phyloP scores from a whole-genome alignment of 2,329 filamentous ascomycete genomes.

The Alternaria alternata region DNA sequence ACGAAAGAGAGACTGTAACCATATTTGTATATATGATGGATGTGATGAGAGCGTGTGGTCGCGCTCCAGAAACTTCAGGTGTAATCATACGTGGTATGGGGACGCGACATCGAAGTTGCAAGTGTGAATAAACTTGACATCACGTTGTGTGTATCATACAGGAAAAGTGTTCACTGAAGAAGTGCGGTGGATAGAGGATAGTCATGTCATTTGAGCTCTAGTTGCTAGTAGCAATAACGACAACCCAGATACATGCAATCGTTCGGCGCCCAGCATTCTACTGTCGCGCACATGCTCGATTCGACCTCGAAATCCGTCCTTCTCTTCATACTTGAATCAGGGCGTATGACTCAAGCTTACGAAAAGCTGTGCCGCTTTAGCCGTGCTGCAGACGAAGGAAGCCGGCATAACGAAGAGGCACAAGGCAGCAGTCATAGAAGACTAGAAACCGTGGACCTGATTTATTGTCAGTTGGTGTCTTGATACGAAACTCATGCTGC shows the following conservation, averaged over 20 bases:
- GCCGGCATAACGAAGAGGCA: not conserved
- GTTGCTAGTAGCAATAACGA: conserved; percentile 6
- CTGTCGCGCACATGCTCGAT: conserved; percentile 8
- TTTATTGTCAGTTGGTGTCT: not conserved
- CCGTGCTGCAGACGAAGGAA: conserved; percentile 2
- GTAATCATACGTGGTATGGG: not conserved
- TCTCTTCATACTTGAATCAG: conserved; percentile 5
- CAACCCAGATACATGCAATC: not conserved
- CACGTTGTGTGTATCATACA: not conserved
- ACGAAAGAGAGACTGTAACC: conserved; percentile 20
- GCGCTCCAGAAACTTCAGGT: not conserved
- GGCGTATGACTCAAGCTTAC: conserved; percentile 7
- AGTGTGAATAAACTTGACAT: not conserved
- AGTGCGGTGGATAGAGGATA: not conserved
- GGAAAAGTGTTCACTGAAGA: not conserved
- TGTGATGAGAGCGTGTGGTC: not conserved
- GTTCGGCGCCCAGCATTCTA: conserved; percentile 11
- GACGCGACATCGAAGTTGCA: not conserved
- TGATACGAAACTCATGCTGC: conserved; percentile 2
- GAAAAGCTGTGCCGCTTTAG: conserved; percentile 6
- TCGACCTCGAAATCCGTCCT: not conserved
- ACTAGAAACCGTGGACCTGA: conserved; percentile 50
- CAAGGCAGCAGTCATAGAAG: conserved; percentile 4
- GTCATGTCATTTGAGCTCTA: conserved; percentile 7
- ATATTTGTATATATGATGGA: conserved; percentile 20